Base-by-base conservation (phyloP, 495 filamentous ascomycete species). In the Tuber indicum region DNA sequence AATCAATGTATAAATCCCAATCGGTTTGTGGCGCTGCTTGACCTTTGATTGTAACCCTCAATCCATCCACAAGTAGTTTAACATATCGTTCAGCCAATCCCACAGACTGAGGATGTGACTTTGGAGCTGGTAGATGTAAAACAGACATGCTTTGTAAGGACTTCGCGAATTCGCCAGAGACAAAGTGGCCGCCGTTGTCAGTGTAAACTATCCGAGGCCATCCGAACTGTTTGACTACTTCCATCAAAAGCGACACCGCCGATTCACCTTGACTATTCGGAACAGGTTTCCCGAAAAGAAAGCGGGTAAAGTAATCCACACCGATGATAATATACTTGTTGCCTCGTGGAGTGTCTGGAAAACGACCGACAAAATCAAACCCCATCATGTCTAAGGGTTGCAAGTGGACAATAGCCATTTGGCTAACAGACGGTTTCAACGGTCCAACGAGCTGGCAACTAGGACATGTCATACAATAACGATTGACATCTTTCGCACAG, bases 171-270 rank as follows among this genome's bases (percentile, higher is more conserved):
- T 49, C 46, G 0, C 46, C 19, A 3, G 46, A 49, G n/a, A 76
- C 43, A 52, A 76, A 32, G 32, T 32, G 32, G 32, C 32, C 32
- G 1, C 32, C 32, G 1, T 32, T 32, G 1, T 32, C 1, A 76
- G 21, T 47, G 39, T 76, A 76, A 0, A 76, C 39, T 1, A 69
- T 44, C n/a, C 73, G 23, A 0, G 69, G 76, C 76, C 69, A 78
- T 3, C 74, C 76, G 0, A 78, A 12, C 0, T 49, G 32, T n/a
- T 32, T n/a, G 1, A 70, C 45, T 14, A 76, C 19, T 6, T 49
- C 14, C 10, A 32, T 73, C 3, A 52, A 17, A 0, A 73, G 26
- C 1, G 39, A 3, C 1, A 74, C 39, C 0, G 73, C 71, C 3
- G 45, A 45, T 3, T 58, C 32, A 14, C 70, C 71, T 1, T 49